Evolutionary conservation across 306 rosid genomes (phyloP).

Genomic region (Carpinus fangiana): DNA sequence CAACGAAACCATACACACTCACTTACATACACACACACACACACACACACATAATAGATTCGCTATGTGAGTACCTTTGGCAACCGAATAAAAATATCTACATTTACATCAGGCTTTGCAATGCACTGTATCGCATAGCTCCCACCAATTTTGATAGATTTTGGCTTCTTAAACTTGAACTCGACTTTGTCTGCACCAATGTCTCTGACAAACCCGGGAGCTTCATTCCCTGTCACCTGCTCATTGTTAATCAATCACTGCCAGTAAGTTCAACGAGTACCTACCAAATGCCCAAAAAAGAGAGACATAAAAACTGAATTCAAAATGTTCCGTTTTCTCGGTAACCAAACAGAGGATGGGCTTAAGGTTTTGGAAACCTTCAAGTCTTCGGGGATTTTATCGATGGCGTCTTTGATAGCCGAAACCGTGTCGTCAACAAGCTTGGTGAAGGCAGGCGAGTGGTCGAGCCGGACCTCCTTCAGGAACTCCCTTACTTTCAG

Average conservation of each 20-base stretch:
- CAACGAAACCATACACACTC: too few relatives aligned
- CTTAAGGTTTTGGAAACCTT: slow-evolving; percentile 31
- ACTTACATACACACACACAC: too few relatives aligned
- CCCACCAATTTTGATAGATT: slow-evolving; percentile 55
- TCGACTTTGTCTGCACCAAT: slow-evolving; percentile 87
- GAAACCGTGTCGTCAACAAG: slow-evolving; percentile 55
- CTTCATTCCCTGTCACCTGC: slow-evolving; percentile 64
- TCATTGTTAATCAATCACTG: neutral
- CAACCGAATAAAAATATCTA: slow-evolving; percentile 67
- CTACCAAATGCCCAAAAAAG: neutral
- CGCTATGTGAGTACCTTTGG: slow-evolving; percentile 59
- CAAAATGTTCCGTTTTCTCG: neutral
- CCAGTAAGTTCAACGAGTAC: slow-evolving; percentile 7
- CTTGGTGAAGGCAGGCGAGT: slow-evolving; percentile 42
- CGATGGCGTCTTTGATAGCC: slow-evolving; percentile 52
- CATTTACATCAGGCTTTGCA: slow-evolving; percentile 61
- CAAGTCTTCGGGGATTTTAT: slow-evolving; percentile 55
- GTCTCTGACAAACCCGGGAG: slow-evolving; percentile 69
- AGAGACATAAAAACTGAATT: neutral
- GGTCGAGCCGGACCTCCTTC: slow-evolving; percentile 56
- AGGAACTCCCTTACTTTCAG: slow-evolving; percentile 60
- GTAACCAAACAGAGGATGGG: neutral
- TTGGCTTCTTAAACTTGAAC: slow-evolving; percentile 72
- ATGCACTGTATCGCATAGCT: slow-evolving; percentile 63
- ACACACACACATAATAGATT: neutral